Base-by-base conservation (phyloP, 345 rosid species). In the Noccaea caerulescens region DNA sequence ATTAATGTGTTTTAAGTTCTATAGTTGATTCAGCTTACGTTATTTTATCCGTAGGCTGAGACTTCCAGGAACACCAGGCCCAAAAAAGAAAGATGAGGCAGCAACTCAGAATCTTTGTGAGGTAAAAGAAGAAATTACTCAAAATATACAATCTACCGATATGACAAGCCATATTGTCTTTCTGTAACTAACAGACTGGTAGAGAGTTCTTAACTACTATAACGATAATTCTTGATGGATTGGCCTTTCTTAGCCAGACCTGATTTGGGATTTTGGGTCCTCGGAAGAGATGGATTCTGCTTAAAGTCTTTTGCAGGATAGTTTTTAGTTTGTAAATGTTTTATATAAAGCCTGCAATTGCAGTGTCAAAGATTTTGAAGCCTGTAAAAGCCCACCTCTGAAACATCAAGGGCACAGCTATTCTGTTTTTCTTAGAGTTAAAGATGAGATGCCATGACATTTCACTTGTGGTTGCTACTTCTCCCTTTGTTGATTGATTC, bases 61-160 rank as follows among this genome's bases (percentile, higher is more conserved):
- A 71, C 91, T 86, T 59, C 81, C 91, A 6, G 59, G 67, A 37
- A 61, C 80, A 51, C 69, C 81, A 63, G 79, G 79, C 36, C 78
- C 82, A 37, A 86, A 76, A 80, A 86, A 64, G 87, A 93, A 84
- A 77, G 88, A 79, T 41, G 96, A 82, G 47, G 82, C 75, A 74
- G 80, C 66, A 52, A 47, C 63, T 54, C 83, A 78, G 63, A 81
- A 68, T 32, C 62, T 44, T 72, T 47, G 51, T 63, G 84, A 91
- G 96, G 97, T 94, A 82, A 72, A 58, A 42, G 10, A 46, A 32
- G 25, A 73, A 52, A 55, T 14, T 50, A 37, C 42, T 27, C 39
- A 47, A 6, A 6, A 60, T 32, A 50, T 13, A 38, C 37, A 37
- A 8, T n/a, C n/a, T 37, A 42, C 30, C 25, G 12, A 36, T 71